Evolutionary conservation across 176 grass and related monocot genomes (phyloP).

Genomic region (Canna indica): DNA sequence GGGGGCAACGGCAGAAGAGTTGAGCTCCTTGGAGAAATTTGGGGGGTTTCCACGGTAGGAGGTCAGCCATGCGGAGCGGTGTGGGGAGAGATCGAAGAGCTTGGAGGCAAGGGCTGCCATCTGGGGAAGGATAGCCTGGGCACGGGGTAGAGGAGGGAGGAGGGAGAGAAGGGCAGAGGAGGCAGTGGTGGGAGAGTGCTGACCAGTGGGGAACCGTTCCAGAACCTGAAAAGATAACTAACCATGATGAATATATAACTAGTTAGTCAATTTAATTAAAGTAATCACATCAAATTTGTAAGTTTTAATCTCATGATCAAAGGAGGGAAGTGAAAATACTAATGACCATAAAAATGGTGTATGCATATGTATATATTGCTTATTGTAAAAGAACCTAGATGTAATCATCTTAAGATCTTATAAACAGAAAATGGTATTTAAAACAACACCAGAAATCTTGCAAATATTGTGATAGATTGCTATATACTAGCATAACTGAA

Average conservation of each 20-base stretch:
- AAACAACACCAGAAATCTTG: background rate
- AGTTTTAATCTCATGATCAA: background rate
- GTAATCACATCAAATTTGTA: no score
- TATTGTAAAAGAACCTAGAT: background rate
- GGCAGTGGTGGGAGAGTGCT: slow-evolving; percentile 8
- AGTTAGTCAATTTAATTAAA: background rate
- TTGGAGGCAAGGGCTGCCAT: slow-evolving; percentile 67
- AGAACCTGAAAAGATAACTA: slow-evolving; percentile 35
- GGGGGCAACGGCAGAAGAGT: slow-evolving; percentile 14
- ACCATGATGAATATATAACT: background rate
- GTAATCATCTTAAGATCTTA: background rate
- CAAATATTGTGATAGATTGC: background rate
- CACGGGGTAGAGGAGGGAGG: slow-evolving; percentile 77
- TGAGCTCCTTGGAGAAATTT: slow-evolving; percentile 43
- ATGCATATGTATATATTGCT: background rate
- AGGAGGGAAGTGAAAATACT: background rate
- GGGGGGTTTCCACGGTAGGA: slow-evolving; percentile 69
- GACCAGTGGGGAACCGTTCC: slow-evolving; percentile 32
- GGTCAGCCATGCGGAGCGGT: slow-evolving; percentile 65
- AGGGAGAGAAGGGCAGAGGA: slow-evolving; percentile 69
- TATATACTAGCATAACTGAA: background rate
- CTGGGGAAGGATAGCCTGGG: slow-evolving; percentile 67
- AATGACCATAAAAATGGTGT: background rate
- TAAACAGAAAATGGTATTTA: background rate
- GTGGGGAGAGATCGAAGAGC: slow-evolving; percentile 74